Conservation (phyloP, 2,329 filamentous ascomycete genomes). For the Aureobasidium pullulans region DNA sequence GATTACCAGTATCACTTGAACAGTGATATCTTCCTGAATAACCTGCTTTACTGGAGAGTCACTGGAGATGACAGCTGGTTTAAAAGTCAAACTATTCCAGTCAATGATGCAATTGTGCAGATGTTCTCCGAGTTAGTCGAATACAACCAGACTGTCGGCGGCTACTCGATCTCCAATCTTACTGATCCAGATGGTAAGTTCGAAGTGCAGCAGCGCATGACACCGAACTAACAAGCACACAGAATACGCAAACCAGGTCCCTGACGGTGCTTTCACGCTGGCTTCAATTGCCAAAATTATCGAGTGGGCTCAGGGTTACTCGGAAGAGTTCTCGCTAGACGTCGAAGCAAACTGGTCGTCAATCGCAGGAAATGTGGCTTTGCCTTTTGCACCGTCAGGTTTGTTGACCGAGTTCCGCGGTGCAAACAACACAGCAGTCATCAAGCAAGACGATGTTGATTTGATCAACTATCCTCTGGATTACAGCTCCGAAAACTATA, state of each 20-base stretch:
- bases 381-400: slow-evolving; percentile 17
- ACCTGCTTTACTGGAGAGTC: slow-evolving; percentile 54
- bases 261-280: slow-evolving; percentile 16
- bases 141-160: slow-evolving; percentile 50
- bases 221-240: slow-evolving; percentile 34
- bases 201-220: not conserved
- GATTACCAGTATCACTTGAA: slow-evolving; percentile 69
- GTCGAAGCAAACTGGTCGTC: slow-evolving; percentile 14
- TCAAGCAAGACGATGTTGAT: slow-evolving; percentile 67
- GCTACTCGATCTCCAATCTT: slow-evolving; percentile 51
- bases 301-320: slow-evolving; percentile 15
- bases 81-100: slow-evolving; percentile 49
- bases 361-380: slow-evolving; percentile 15
- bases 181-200: slow-evolving; percentile 55
- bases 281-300: slow-evolving; percentile 17
- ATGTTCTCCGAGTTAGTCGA: slow-evolving; percentile 54
- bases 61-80: slow-evolving; percentile 54
- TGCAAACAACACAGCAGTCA: slow-evolving; percentile 18
- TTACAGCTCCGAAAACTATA: slow-evolving; percentile 40
- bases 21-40: slow-evolving; percentile 57
- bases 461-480: slow-evolving; percentile 56
- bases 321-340: slow-evolving; percentile 15
- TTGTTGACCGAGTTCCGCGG: slow-evolving; percentile 16
- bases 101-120: slow-evolving; percentile 57
- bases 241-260: slow-evolving; percentile 56